Base-by-base conservation (phyloP, 1,139 yeast genomes). In the Saccharomycopsis phalli region DNA sequence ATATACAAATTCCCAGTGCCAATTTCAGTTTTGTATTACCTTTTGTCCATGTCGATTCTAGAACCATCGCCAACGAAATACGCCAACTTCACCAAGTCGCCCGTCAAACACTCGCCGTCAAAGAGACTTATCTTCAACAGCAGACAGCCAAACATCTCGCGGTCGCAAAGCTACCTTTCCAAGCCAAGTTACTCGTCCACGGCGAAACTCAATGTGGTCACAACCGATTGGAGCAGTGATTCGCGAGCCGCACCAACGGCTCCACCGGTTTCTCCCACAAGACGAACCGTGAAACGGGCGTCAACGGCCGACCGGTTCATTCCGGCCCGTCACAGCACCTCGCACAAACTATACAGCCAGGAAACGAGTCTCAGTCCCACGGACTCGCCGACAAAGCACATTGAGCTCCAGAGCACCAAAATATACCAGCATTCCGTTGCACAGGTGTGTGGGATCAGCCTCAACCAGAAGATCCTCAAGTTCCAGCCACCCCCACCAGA, bases 401-500 rank as follows among this genome's bases (percentile, higher is more conserved):
- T 81, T 32, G 74, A 74, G 52, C 81, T 81, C 2, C 87, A 80
- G 56, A 76, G 83, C 2, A 70, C 77, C 30, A 69, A 74, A 49
- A 76, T 80, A 3, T 86, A 86, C 57, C 83, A 82, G 58, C 76
- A 79, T 51, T 81, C 86, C 37, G 95, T 88, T 7, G 97, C 97
- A 0, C 84, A 83, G 57, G 96, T 96, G 0, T 87, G 96, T 58
- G 97, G 97, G 0, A 68, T 88, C 41, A 82, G 83, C 43, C 74
- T 86, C 56, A 81, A 86, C 50, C 81, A 86, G 45, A 69, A 96
- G 48, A 84, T 91, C 33, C 65, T 91, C 46, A 88, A 86, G 53
- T 91, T 82, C 59, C 84, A 84, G 59, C 95, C 94, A 16, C 66
- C 72, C 31, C 91, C 96, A 8, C 97, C 97, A 2, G 84, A 76